Evolutionary conservation across 2,329 filamentous ascomycete genomes (phyloP), one percentile per base, ranked within the genome.

Genomic region (Fusarium sublunatum): DNA sequence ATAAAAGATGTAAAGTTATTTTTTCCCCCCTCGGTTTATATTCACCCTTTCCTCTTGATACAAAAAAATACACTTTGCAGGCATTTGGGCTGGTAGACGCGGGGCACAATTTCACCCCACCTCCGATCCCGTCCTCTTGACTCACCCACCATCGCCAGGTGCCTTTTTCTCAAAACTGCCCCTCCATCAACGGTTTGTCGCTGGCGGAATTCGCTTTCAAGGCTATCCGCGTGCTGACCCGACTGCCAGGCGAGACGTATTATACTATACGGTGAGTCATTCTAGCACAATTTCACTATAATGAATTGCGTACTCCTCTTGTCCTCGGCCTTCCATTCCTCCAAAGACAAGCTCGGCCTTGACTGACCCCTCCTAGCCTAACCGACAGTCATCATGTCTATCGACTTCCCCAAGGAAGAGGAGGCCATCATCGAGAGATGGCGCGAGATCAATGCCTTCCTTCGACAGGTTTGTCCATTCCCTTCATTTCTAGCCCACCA

Each of bases 401-500:
- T 98, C 81, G 87, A 94, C 79, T 98, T 98, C 77, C 91, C 94
- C 54, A 90, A 91, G 77, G 91, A 95, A 78, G 94, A 98, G 84
- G 91, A 96, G 81, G 86, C 82, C 64, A 86, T 93, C 76, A 88
- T 98, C 77, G 82, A 89, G 75, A 86, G 88, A 80, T 99, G 94
- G 95, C 90, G 89, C 74, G 91, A 95, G 75, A 95, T 96, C 75
- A 86, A 94, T 73, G 95, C 95, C 69, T 98, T 98, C 77, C 87
- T 91, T 74, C 88, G 89, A 63, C 92, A 96, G 81, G 87, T 94
- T 67, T 49, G 75, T 66, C 46, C 31, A 49, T 19, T 26, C 28
- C 13, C 19, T 28, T 3, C n/a, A 26, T 24, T 15, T 15, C 24
- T 34, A 29, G 4, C 25, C 44, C 24, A 19, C 28, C 13, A 15